Evolutionary conservation across 2,329 filamentous ascomycete species (phyloP), one percentile per base, ranked within the genome.

Genomic region (Alternaria atra): DNA sequence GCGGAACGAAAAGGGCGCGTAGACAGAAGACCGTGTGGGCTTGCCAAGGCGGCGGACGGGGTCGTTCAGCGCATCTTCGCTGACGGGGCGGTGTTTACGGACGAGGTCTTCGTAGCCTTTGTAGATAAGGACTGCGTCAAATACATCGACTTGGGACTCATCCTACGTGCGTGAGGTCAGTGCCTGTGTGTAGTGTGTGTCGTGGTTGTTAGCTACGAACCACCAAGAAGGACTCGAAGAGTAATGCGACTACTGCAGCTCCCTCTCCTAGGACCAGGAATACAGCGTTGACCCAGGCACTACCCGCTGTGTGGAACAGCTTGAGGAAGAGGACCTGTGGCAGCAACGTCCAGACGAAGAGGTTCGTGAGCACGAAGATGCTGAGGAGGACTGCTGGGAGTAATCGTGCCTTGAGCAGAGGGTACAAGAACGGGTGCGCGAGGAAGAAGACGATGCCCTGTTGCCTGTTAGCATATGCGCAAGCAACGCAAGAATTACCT

Each of bases 311-410:
- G 71, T 98, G 94, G 77, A 97, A 98, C 68, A 98, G 87, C 15
- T 91, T 89, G 23, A 99, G 86, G 72, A 99, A 92, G 1, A 92
- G 91, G 57, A 93, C 93, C 76, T 98, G 92, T 0, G 94, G 94
- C 3, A 97, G 81, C 70, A 97, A 98, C 1, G 92, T 85, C 79
- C 95, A 96, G 12, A 92, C 84, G 79, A 98, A 98, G 20, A 98
- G 87, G 20, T 96, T 83, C n/a, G 89, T 82, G 64, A 97, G 92
- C 13, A 97, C 91, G 55, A 95, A 87, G 13, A 90, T 82, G 0
- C 94, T 97, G 12, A 97, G 89, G 13, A 97, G 82, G 3, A 91
- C 87, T 29, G 97, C 85, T 0, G 94, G 94, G 0, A 98, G 80
- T 3, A 99, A 83, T 15, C 94, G 89, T 25, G 91, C 84, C 58